Evolutionary conservation across 139 green algal genomes (phyloP).

Genomic region (Haematococcus sp.): DNA sequence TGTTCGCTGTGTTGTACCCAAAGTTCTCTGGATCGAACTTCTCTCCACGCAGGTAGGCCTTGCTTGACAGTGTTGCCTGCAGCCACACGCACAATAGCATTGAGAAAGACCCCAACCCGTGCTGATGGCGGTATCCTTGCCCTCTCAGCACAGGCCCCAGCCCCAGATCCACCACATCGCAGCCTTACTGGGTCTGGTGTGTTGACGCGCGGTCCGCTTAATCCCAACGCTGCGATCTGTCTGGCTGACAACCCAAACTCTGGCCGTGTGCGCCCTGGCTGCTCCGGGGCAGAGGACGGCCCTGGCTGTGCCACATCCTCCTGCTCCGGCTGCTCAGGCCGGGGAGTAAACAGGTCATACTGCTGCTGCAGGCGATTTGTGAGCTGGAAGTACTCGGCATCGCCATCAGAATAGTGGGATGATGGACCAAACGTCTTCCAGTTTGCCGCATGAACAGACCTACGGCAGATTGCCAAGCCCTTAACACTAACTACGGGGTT

Average conservation of each 20-base stretch:
- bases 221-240: constrained; percentile 57
- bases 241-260: constrained; percentile 45
- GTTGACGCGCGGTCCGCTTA: constrained; percentile 28
- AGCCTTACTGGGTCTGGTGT: constrained; percentile 45
- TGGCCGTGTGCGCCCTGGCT: constrained; percentile 13
- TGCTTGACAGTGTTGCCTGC: constrained; percentile 48
- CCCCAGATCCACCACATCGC: too few species aligned
- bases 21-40: constrained; percentile 45
- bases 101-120: too few species aligned
- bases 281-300: constrained; percentile 3
- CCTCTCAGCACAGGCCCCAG: not conserved
- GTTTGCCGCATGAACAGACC: constrained; percentile 2
- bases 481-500: not conserved
- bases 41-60: constrained; percentile 41
- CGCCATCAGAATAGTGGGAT: constrained; percentile 38
- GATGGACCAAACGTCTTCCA: constrained; percentile 53
- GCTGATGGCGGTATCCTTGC: too few species aligned
- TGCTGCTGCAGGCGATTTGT: constrained; percentile 46
- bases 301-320: constrained; percentile 10
- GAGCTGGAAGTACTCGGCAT: constrained; percentile 51
- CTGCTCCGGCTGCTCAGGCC: constrained; percentile 15
- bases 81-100: not conserved
- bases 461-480: not conserved
- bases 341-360: constrained; percentile 50
- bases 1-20: constrained; percentile 34